Evolutionary conservation across 768 basidiomycete species (phyloP).

Genomic region (Paxillus ammoniavirescens): DNA sequence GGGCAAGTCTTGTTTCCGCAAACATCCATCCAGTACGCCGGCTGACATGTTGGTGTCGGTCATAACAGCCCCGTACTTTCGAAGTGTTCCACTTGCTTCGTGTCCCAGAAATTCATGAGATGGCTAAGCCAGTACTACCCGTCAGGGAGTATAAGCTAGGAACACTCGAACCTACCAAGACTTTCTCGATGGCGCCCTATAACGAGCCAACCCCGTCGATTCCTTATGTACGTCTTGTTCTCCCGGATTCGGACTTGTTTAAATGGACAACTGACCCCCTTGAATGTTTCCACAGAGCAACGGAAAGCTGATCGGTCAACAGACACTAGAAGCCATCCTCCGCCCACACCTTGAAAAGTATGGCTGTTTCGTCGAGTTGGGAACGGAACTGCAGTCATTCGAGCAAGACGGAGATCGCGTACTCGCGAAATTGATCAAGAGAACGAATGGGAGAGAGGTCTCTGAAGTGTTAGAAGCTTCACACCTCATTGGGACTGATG

Average conservation of each 20-base stretch:
- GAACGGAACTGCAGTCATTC: slow-evolving; percentile 45
- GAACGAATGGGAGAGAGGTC: slow-evolving; percentile 18
- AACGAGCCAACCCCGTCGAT: slow-evolving; percentile 23
- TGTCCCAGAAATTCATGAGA: slow-evolving; percentile 36
- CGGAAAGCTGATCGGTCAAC: slow-evolving; percentile 21
- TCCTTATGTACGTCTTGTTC: slow-evolving; percentile 21
- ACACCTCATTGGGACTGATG: slow-evolving; percentile 43
- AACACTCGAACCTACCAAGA: slow-evolving; percentile 15
- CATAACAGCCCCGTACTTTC: slow-evolving; percentile 33
- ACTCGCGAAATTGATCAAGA: slow-evolving; percentile 33
- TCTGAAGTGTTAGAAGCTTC: slow-evolving; percentile 28
- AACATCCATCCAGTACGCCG: background rate
- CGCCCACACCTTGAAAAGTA: slow-evolving; percentile 19
- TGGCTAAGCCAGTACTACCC: slow-evolving; percentile 24
- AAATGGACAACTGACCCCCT: too few relatives aligned
- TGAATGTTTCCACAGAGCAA: slow-evolving; percentile 7
- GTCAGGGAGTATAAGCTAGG: slow-evolving; percentile 35
- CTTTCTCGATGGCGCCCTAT: background rate
- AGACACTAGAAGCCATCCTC: slow-evolving; percentile 27
- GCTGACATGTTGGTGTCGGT: background rate
- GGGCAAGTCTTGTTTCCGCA: slow-evolving; percentile 26
- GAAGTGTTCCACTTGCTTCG: slow-evolving; percentile 43
- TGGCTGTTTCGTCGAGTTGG: slow-evolving; percentile 38
- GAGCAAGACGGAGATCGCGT: slow-evolving; percentile 37
- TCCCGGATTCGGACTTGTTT: background rate